These are phyloP conservation scores for Ophiostoma piceae DNA, from an alignment of 2,329 filamentous ascomycete species.

Conservation along the genomic window DNA sequence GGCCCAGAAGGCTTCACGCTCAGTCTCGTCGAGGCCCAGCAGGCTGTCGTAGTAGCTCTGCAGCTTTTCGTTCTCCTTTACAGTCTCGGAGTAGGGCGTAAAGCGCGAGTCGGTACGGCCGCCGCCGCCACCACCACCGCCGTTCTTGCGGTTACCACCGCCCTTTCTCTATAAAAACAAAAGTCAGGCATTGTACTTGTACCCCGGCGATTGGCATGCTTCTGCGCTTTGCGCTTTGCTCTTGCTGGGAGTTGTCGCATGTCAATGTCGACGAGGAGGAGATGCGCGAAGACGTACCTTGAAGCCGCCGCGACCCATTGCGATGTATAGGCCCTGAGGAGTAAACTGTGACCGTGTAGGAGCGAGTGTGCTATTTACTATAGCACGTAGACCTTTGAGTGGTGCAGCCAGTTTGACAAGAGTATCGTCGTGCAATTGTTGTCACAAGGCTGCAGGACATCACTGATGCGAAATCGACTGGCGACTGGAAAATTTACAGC, in stretches of 20 bases:
- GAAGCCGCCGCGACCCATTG: slow-evolving; percentile 28
- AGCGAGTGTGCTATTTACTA: neutral
- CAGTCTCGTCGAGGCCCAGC: slow-evolving; percentile 63
- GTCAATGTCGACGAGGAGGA: neutral
- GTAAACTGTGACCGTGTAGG: neutral
- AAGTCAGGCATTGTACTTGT: neutral
- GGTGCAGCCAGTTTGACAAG: neutral
- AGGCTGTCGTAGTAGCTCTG: slow-evolving; percentile 81
- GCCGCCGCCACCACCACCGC: slow-evolving; percentile 30
- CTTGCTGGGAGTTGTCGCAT: neutral
- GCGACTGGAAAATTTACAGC: slow-evolving; percentile 12
- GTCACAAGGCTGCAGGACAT: neutral
- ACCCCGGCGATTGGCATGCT: neutral
- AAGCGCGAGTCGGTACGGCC: slow-evolving; percentile 39
- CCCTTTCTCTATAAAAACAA: slow-evolving; percentile 29
- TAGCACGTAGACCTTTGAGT: neutral
- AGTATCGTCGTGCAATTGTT: neutral
- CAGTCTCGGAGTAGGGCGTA: slow-evolving; percentile 53
- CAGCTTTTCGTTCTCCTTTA: slow-evolving; percentile 77
- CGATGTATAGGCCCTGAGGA: neutral
- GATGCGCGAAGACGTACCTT: slow-evolving; percentile 20
- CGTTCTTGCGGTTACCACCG: slow-evolving; percentile 33
- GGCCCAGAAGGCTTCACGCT: slow-evolving; percentile 78
- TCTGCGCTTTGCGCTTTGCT: neutral
- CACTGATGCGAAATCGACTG: neutral